These are phyloP conservation scores for Aspergillus pseudotamarii DNA, from an alignment of 2,329 filamentous ascomycete genomes.

Conservation along the genomic window DNA sequence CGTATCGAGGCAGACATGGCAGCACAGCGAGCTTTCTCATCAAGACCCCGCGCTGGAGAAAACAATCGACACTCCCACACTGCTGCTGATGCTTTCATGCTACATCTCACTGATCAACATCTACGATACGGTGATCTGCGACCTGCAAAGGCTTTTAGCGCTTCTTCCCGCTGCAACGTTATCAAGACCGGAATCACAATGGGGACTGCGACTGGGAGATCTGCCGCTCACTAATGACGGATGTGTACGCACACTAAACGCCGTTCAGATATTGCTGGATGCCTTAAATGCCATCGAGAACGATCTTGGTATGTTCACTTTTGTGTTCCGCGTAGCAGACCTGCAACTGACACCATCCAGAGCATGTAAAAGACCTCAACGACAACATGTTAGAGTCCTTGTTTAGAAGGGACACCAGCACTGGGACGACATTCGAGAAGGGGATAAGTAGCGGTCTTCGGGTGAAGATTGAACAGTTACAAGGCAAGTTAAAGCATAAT, in stretches of 20 bases:
- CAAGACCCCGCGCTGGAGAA: background rate
- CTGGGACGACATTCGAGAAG: background rate
- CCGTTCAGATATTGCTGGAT: background rate
- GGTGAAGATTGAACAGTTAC: background rate
- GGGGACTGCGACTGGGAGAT: background rate
- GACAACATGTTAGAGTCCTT: background rate
- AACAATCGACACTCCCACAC: background rate
- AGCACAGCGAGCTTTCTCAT: background rate
- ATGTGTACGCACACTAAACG: background rate
- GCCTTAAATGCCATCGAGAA: background rate
- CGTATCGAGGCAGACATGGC: background rate
- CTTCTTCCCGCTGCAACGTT: background rate
- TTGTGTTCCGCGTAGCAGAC: background rate
- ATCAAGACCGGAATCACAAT: background rate
- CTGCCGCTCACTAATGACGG: background rate
- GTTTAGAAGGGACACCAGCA: background rate
- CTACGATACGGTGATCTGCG: background rate
- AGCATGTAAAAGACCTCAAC: background rate
- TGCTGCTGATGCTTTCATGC: background rate
- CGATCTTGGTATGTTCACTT: background rate
- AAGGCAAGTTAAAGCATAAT: background rate
- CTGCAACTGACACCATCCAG: background rate
- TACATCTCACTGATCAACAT: background rate
- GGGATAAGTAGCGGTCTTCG: background rate
- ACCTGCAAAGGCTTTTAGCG: background rate